Evolutionary conservation across 352 stramenopile genomes (phyloP).

Genomic region (Phytophthora sp.): DNA sequence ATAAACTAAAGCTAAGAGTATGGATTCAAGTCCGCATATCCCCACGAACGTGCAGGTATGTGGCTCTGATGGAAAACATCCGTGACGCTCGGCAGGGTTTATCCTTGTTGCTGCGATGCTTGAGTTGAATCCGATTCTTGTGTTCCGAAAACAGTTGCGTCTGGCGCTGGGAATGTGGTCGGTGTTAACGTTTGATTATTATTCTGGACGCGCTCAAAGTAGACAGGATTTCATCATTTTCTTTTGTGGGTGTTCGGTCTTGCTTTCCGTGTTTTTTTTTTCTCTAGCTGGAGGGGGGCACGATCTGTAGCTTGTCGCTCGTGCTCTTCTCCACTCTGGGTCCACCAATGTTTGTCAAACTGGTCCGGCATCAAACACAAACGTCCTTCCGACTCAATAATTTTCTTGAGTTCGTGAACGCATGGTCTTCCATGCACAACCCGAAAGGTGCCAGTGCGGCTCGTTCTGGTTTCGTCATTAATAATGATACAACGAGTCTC

Average conservation of each 20-base stretch:
- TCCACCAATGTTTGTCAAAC: slow-evolving; percentile 9
- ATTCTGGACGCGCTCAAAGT: not conserved
- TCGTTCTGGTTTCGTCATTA: not conserved
- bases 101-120: not conserved
- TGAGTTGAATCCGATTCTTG: not conserved
- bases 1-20: no score
- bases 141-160: not conserved
- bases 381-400: slow-evolving; percentile 2
- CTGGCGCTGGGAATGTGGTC: not conserved
- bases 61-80: not conserved
- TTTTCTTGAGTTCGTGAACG: not conserved
- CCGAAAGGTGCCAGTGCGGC: not conserved
- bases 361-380: not conserved
- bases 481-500: not conserved
- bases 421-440: not conserved
- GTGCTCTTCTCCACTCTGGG: not conserved
- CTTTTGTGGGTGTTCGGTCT: not conserved
- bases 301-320: not conserved
- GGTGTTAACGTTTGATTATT: not conserved
- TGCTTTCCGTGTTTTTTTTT: not conserved
- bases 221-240: not conserved
- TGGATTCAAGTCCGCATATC: not conserved
- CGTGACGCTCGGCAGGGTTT: no score
- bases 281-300: not conserved
- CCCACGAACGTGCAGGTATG: not conserved